A percentile compares a stretch with the other conserved stretches of the same genome.
Evolutionary conservation across 139 green algal species (phyloP).

Genomic region (Asterochloris erici): DNA sequence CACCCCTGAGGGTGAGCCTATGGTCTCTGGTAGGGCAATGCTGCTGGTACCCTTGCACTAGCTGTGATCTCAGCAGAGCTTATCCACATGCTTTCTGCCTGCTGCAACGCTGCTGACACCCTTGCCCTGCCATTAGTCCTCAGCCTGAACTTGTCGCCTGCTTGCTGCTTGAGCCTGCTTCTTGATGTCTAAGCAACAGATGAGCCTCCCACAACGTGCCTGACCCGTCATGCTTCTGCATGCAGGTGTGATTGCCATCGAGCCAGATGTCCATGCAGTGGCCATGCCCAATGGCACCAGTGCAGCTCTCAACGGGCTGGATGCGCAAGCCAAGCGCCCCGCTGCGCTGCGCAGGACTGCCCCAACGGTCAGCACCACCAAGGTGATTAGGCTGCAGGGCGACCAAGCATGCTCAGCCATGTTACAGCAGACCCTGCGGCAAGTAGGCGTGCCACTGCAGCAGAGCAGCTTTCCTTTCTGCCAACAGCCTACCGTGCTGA

Average conservation of each 20-base stretch:
- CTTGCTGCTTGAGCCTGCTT: neutral
- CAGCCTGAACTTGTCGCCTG: neutral
- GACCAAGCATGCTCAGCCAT: no score
- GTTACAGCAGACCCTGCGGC: no score
- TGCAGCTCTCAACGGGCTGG: neutral
- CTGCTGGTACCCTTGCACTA: neutral
- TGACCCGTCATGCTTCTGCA: neutral
- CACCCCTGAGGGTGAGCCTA: conserved; percentile 35
- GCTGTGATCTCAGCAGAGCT: neutral
- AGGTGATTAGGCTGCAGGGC: no score
- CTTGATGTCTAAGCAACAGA: neutral
- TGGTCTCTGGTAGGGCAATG: neutral
- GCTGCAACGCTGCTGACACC: neutral
- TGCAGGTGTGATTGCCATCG: conserved; percentile 9
- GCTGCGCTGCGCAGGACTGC: no score
- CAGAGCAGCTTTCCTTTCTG: no score
- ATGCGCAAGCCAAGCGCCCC: neutral
- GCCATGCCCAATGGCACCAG: neutral
- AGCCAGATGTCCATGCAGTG: conserved; percentile 15
- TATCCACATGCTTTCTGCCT: neutral
- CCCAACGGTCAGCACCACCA: no score
- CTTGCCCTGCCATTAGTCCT: neutral
- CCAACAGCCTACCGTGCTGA: no score
- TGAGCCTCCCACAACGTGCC: neutral
- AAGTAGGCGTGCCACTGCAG: no score